These are phyloP conservation scores for Monosporascus sp. DNA, from an alignment of 2,329 filamentous ascomycete genomes.

Conservation along the genomic window DNA sequence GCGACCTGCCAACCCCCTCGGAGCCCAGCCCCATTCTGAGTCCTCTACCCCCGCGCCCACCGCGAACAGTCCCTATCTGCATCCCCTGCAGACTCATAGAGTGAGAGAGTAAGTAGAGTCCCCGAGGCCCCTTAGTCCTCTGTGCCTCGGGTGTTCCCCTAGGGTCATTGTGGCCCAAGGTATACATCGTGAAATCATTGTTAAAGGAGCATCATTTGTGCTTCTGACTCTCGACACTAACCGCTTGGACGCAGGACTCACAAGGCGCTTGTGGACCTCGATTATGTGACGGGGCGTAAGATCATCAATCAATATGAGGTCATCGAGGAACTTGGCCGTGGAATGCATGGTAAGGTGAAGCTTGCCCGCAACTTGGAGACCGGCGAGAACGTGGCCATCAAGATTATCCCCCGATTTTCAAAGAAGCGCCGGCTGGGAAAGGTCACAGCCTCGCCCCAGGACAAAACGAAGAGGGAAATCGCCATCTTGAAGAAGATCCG, in stretches of 20 bases:
- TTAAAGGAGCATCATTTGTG: background rate
- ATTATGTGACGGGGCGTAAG: constrained; percentile 85
- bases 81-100: constrained; percentile 66
- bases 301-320: constrained; percentile 98
- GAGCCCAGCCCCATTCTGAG: constrained; percentile 44
- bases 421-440: constrained; percentile 89
- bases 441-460: constrained; percentile 62
- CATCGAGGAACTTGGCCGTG: constrained; percentile 90
- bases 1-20: constrained; percentile 30
- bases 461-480: constrained; percentile 91
- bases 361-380: constrained; percentile 76
- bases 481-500: constrained; percentile 97
- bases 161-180: background rate
- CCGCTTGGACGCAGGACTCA: constrained; percentile 58
- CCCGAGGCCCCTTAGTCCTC: background rate
- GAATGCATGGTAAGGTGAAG: constrained; percentile 97
- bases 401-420: constrained; percentile 94
- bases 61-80: constrained; percentile 56
- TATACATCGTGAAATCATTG: background rate
- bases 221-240: constrained; percentile 3
- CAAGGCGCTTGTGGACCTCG: constrained; percentile 84
- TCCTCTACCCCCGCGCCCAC: constrained; percentile 46
- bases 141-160: background rate
- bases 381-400: constrained; percentile 84
- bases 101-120: constrained; percentile 64